These are phyloP conservation scores for Pseudogymnoascus sp. DNA, from an alignment of 2,329 filamentous ascomycete species.

Conservation along the genomic window DNA sequence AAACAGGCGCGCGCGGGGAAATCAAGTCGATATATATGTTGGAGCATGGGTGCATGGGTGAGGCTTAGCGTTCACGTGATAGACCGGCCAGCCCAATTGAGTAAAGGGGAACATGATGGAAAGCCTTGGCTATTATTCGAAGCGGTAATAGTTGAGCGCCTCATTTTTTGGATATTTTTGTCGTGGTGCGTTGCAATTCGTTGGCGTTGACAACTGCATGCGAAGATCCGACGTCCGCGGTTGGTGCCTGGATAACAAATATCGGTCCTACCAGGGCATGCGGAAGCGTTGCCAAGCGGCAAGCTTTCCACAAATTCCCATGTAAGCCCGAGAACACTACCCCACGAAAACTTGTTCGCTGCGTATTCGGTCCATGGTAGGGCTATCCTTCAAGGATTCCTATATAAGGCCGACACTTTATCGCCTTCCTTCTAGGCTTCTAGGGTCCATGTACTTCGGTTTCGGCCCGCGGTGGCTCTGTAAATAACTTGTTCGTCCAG, in stretches of 20 bases:
- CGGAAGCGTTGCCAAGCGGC: constrained; percentile 4
- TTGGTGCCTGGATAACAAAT: constrained; percentile 8
- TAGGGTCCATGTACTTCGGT: not conserved
- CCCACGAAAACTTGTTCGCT: constrained; percentile 1
- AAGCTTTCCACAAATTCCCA: not conserved
- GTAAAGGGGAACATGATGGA: not conserved
- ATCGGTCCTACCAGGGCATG: not conserved
- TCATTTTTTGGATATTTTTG: constrained; percentile 7
- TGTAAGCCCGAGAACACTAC: not conserved
- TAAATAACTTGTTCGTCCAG: not conserved
- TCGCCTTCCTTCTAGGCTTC: not conserved
- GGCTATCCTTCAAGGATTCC: not conserved
- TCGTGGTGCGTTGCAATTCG: constrained; percentile 9
- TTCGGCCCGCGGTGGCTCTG: not conserved
- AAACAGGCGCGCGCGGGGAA: constrained; percentile 16
- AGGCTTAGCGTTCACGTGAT: constrained; percentile 9
- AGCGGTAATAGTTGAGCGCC: constrained; percentile 1
- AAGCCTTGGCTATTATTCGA: not conserved
- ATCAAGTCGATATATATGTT: constrained; percentile 9
- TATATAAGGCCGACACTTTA: not conserved
- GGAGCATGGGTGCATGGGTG: constrained; percentile 3
- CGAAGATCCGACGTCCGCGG: constrained; percentile 3
- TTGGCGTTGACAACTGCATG: not conserved
- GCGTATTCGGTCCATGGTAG: not conserved
- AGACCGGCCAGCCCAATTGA: constrained; percentile 2